phyloP scores from a whole-genome alignment of 306 rosid genomes.

The Acacia crassicarpa region DNA sequence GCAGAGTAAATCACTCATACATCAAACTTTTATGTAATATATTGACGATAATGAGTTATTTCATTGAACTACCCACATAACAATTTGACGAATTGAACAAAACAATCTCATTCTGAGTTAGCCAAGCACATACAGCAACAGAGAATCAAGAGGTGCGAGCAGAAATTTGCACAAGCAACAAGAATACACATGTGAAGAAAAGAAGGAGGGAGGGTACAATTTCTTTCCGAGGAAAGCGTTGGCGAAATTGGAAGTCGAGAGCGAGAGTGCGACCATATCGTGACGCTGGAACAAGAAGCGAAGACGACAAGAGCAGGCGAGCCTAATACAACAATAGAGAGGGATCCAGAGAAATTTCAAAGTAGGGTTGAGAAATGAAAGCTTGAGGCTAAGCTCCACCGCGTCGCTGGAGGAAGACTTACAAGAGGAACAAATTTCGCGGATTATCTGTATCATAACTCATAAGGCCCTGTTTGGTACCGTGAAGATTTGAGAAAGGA shows the following conservation, averaged over 20 bases:
- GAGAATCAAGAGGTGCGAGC: background rate
- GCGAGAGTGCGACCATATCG: slow-evolving; percentile 58
- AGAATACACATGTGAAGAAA: background rate
- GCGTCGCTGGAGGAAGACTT: background rate
- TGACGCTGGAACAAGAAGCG: background rate
- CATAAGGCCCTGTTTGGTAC: no score
- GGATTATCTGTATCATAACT: no score
- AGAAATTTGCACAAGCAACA: background rate
- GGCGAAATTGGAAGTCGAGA: slow-evolving; percentile 54
- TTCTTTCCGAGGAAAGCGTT: slow-evolving; percentile 52
- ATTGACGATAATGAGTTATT: no score
- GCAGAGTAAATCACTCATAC: no score
- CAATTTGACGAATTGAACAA: background rate
- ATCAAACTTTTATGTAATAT: no score
- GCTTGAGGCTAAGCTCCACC: background rate
- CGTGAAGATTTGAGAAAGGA: no score
- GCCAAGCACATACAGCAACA: background rate
- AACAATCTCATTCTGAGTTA: background rate
- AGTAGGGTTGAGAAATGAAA: background rate
- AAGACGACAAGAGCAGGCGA: slow-evolving; percentile 35
- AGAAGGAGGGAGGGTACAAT: slow-evolving; percentile 41
- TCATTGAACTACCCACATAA: background rate
- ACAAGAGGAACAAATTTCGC: no score
- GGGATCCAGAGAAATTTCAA: slow-evolving; percentile 27
- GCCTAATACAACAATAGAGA: slow-evolving; percentile 15